phyloP scores from a whole-genome alignment of 441 rosid species.

The Erysimum cheiri region DNA sequence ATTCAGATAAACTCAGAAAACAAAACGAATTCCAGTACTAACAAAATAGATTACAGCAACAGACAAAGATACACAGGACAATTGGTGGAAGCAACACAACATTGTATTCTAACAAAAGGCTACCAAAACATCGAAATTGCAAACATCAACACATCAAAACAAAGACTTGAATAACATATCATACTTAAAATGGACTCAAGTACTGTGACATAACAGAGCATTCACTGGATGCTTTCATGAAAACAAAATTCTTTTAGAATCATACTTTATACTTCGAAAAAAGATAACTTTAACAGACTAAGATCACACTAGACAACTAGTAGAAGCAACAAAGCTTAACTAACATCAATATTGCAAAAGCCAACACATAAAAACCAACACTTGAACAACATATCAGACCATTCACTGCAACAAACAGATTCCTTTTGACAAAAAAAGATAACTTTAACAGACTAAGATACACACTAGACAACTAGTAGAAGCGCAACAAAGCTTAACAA shows the following conservation, averaged over 20 bases:
- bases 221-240: neutral
- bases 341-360: conserved; percentile 2
- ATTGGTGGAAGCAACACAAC: neutral
- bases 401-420: neutral
- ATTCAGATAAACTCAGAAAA: neutral
- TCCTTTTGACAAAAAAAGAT: no score
- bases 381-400: neutral
- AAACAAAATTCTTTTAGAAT: neutral
- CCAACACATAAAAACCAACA: conserved; percentile 4
- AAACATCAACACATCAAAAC: neutral
- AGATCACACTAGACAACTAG: neutral
- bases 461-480: neutral
- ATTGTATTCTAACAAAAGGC: neutral
- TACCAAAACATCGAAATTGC: neutral
- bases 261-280: neutral
- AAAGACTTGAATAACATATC: neutral
- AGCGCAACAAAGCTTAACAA: neutral
- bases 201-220: neutral
- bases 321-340: neutral
- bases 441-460: neutral
- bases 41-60: neutral
- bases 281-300: neutral
- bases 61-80: neutral
- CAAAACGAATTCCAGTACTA: neutral
- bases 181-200: no score